Evolutionary conservation across 1,284 basidiomycete genomes (phyloP).

Genomic region (Naganishia cerealis): DNA sequence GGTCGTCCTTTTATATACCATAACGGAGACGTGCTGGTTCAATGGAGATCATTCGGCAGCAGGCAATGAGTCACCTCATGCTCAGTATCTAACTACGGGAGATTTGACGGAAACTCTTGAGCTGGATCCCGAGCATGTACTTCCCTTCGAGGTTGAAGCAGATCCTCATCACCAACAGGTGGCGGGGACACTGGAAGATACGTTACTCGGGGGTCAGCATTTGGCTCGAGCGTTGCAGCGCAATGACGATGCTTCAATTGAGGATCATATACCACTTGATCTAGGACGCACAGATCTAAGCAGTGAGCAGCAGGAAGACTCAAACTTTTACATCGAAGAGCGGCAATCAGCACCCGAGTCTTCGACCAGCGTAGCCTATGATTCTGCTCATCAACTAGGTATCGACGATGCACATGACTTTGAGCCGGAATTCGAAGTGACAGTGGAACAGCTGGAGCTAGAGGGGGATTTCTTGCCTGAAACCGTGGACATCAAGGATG

Average conservation of each 20-base stretch:
- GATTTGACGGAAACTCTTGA: not conserved
- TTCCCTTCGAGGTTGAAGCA: slow-evolving; percentile 1
- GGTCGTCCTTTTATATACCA: not conserved
- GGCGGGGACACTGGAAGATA: not conserved
- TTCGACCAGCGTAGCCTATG: not conserved
- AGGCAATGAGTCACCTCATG: not conserved
- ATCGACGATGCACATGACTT: not conserved
- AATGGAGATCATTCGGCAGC: not conserved
- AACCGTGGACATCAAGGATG: not conserved
- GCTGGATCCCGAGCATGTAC: not conserved
- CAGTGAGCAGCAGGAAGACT: not conserved
- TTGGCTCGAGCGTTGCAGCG: not conserved
- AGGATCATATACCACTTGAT: not conserved
- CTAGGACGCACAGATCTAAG: not conserved
- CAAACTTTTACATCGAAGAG: not conserved
- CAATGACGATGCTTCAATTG: not conserved
- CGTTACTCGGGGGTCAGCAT: not conserved
- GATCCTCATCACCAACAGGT: not conserved
- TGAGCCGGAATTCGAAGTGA: slow-evolving; percentile 4
- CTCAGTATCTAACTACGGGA: not conserved
- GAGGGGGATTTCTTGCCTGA: slow-evolving; percentile 16
- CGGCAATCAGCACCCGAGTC: not conserved
- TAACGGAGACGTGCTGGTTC: not conserved
- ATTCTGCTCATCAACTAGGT: not conserved
- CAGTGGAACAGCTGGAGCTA: slow-evolving; percentile 9